Percentiles rank a stretch among this genome's conserved stretches.
These are phyloP conservation scores for Alternaria panax DNA, from an alignment of 2,329 filamentous ascomycete genomes.

Conservation along the genomic window DNA sequence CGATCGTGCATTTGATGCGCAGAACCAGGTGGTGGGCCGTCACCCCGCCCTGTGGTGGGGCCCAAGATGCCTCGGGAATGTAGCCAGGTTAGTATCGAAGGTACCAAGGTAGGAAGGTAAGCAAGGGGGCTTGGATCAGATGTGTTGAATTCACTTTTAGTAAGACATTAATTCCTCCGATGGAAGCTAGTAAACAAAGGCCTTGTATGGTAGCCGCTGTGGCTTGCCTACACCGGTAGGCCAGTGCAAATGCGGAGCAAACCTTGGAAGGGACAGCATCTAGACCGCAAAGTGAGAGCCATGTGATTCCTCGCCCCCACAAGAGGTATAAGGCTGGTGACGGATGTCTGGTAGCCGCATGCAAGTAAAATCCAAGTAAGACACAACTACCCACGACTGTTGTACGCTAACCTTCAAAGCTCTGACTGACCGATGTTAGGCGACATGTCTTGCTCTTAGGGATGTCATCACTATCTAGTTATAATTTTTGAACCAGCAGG, in stretches of 20 bases:
- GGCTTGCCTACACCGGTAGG: constrained; percentile 7
- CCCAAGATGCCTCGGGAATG: background rate
- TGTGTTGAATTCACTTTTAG: background rate
- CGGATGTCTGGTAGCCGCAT: constrained; percentile 6
- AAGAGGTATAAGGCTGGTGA: background rate
- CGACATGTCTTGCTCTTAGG: background rate
- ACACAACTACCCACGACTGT: constrained; percentile 5
- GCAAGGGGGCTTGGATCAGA: background rate
- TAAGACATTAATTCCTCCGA: background rate
- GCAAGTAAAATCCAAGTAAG: constrained; percentile 10
- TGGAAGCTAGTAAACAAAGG: background rate
- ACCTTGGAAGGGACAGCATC: constrained; percentile 22
- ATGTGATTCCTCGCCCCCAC: constrained; percentile 7
- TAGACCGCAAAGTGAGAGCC: constrained; percentile 14
- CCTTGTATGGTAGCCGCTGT: constrained; percentile 10
- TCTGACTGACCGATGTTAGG: background rate
- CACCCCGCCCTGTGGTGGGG: constrained; percentile 1
- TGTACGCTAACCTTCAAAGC: background rate
- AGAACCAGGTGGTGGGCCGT: background rate
- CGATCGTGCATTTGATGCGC: background rate
- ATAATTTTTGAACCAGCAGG: too few species aligned
- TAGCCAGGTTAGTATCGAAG: background rate
- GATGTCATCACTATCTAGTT: too few species aligned
- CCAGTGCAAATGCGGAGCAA: constrained; percentile 6
- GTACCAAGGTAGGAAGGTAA: background rate